Conservation (phyloP, 1,284 basidiomycete genomes). For the Papiliotrema laurentii region DNA sequence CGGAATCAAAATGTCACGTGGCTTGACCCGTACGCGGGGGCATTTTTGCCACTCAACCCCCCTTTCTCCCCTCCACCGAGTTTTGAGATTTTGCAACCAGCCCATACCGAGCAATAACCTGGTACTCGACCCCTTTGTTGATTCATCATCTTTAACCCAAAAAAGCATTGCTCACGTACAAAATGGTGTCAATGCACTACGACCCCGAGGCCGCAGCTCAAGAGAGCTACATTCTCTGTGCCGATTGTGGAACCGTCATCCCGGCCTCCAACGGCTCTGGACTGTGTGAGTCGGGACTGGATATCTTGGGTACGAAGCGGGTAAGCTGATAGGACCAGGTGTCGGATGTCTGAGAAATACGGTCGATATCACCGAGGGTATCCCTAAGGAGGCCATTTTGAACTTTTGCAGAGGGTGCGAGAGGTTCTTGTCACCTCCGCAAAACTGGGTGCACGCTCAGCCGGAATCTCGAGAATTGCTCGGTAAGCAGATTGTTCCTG, state of each 20-base stretch:
- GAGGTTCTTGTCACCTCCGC: constrained; percentile 87
- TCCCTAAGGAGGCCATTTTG: constrained; percentile 93
- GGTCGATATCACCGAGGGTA: constrained; percentile 96
- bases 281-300: constrained; percentile 58
- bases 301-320: not conserved
- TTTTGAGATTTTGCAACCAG: not conserved
- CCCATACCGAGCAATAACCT: no score
- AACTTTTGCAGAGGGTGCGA: constrained; percentile 96
- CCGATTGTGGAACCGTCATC: constrained; percentile 76
- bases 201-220: constrained; percentile 39
- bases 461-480: constrained; percentile 92
- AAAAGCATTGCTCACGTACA: constrained; percentile 2
- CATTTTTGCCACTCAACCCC: not conserved
- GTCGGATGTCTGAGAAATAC: constrained; percentile 50
- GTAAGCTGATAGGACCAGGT: constrained; percentile 17
- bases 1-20: no score
- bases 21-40: no score
- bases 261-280: constrained; percentile 79
- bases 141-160: not conserved
- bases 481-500: constrained; percentile 49
- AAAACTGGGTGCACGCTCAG: constrained; percentile 77
- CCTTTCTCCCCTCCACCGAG: not conserved
- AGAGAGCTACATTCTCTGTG: constrained; percentile 48
- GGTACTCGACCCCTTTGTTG: no score
- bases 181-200: constrained; percentile 44